Base-by-base conservation (phyloP, 371 early-diverging fungal species). In the Mucor plumbeus region DNA sequence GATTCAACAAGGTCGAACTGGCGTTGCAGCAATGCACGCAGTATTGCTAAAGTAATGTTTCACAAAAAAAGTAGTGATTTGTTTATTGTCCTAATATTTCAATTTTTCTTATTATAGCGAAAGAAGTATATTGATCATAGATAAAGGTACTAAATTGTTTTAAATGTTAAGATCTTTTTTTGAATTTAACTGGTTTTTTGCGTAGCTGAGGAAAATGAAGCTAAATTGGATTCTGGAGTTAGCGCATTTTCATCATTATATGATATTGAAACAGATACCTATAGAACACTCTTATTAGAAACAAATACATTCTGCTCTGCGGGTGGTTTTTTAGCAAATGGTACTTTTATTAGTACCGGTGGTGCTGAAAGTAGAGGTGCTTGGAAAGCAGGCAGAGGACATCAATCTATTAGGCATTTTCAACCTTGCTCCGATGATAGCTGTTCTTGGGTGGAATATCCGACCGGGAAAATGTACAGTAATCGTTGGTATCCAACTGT, bases 221-320 rank as follows among this genome's bases (percentile, higher is more conserved):
- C 83, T 15, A 71, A 78, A 48, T 77, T 82, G 15, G 83, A 82
- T 58, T 78, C 83, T 7, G 83, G 83, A 0, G 70, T 78, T 57
- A 82, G 76, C 33, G 85, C 88, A 10, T 86, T 74, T 64, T 81
- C 85, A 1, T 76, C 75, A 14, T 77, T 83, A 50, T 88, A 87
- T 62, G 83, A 88, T 63, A 53, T 86, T 4, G 74, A 73, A 8
- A 82, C 77, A 5, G 74, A 86, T 55, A 63, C 56, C 17, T 85
- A 78, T 67, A 72, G 87, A 47, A 61, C 78, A 17, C 59, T 88
- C 3, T 67, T 76, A 40, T 65, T 87, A 14, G 73, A 80, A 17
- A 87, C 88, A 41, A 88, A 88, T 59, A 88, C 87, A 6, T 88
- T 88, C 60, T 88, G 88, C 63, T 87, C 87, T 4, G 87, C 83